Conservation (phyloP, 306 rosid genomes). For the Morella rubra region DNA sequence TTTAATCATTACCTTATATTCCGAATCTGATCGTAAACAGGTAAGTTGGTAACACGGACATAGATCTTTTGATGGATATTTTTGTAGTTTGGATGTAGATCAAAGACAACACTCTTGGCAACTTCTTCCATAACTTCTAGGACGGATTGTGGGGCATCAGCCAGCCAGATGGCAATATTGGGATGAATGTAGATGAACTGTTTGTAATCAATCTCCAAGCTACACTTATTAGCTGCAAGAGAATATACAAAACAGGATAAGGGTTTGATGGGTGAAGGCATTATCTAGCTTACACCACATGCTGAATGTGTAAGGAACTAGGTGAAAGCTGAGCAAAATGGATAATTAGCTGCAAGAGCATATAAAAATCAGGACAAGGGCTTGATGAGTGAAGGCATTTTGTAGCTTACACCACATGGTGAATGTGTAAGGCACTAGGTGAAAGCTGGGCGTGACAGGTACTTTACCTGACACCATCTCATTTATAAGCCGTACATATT, state of each 20-base stretch:
- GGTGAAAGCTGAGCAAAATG: not conserved
- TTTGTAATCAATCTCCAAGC: constrained; percentile 95
- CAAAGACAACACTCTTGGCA: constrained; percentile 86
- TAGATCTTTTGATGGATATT: constrained; percentile 84
- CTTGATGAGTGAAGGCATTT: not conserved
- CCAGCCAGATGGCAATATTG: constrained; percentile 98
- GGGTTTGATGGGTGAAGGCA: not conserved
- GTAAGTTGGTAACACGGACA: constrained; percentile 86
- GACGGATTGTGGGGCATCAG: constrained; percentile 98
- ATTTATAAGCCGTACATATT: constrained; percentile 78
- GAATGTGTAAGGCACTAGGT: not conserved
- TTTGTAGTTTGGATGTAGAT: constrained; percentile 79
- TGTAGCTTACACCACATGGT: not conserved
- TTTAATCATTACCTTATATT: constrained; percentile 68
- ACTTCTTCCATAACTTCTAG: constrained; percentile 99
- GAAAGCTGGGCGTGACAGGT: not conserved
- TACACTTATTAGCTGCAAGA: constrained; percentile 79
- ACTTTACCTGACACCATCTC: constrained; percentile 92
- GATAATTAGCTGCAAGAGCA: constrained; percentile 50
- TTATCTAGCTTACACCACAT: not conserved
- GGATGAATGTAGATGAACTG: constrained; percentile 93
- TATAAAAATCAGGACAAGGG: not conserved
- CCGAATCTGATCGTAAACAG: constrained; percentile 95
- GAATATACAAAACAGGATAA: constrained; percentile 4
- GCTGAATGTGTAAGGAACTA: not conserved